Evolutionary conservation across 441 rosid genomes (phyloP), one percentile per base, ranked within the genome.

Genomic region (Erodium moschatum): DNA sequence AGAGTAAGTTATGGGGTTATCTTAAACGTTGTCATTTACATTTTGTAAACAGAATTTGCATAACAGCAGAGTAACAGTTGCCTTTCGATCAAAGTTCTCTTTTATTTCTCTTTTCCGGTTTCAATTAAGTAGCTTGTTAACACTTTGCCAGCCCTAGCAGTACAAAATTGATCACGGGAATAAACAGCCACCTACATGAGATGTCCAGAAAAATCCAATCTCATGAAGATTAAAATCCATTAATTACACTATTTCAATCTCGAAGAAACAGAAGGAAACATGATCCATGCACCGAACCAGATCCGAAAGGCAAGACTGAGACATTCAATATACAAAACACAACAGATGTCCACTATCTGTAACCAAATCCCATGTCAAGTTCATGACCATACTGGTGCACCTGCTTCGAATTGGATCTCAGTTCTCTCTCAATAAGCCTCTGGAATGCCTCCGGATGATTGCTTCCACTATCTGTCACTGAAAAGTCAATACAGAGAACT

Each of bases 361-460:
- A 85, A 65, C 87, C 82, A 58, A 89, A 91, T 40, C 89, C 87
- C 85, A 80, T 83, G 82, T 89, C 96, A 20, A 86, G 83, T 81
- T 91, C 95, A 69, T 85, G 86, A 72, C 89, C 87, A 15, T 78
- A 70, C 62, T 85, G 42, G 42, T 38, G 42, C 42, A 38, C 42
- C 42, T 38, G 94, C 85, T 84, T 88, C 6, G 91, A 72, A 19
- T 84, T 89, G 67, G 91, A 81, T 71, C 91, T 82, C 18, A 83
- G 85, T 40, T 91, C 91, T 90, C 86, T 90, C 81, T 89, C 95
- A 19, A 90, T 63, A 29, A 91, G 85, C 81, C 89, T 80, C 71
- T 89, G 96, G 71, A 90, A 83, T 46, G 87, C 85, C 73, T 83
- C 94, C 0, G 95, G 87, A 72, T 82, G 93, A 71, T 74, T 81